Evolutionary conservation across 192 early-diverging fungal genomes (phyloP).

Genomic region (Podila horticola): DNA sequence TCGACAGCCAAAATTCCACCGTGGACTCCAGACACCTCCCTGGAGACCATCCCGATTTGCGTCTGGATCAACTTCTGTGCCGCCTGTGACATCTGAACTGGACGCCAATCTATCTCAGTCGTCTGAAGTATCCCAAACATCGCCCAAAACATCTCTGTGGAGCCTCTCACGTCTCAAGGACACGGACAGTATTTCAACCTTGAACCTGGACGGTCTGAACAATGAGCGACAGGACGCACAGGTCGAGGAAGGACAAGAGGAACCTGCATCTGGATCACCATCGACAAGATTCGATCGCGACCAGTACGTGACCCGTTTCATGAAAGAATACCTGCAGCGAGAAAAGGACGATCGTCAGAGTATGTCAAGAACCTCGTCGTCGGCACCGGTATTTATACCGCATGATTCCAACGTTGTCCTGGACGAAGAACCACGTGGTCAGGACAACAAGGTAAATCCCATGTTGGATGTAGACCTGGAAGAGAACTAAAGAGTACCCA

Average conservation of each 20-base stretch:
- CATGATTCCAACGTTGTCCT: no score
- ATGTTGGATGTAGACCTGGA: background rate
- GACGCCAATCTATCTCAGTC: conserved; percentile 15
- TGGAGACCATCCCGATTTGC: conserved; percentile 46
- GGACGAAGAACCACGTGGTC: background rate
- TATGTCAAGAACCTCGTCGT: no score
- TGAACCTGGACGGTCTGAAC: background rate
- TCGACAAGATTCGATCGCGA: background rate
- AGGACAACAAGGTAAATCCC: conserved; percentile 40
- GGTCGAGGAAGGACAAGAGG: background rate
- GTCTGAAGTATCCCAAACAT: conserved; percentile 6
- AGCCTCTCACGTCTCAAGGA: conserved; percentile 31
- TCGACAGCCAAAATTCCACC: background rate
- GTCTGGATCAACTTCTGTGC: background rate
- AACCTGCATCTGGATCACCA: no score
- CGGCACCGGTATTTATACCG: no score
- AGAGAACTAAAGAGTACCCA: no score
- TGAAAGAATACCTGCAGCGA: conserved; percentile 3
- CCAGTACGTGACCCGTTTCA: conserved; percentile 4
- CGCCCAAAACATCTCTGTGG: conserved; percentile 30
- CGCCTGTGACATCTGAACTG: background rate
- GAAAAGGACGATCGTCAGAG: background rate
- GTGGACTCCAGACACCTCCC: conserved; percentile 16
- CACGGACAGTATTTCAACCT: background rate
- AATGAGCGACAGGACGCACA: background rate